Conservation (phyloP, 1,139 yeast species). For the Saccharomyces hybrid region DNA sequence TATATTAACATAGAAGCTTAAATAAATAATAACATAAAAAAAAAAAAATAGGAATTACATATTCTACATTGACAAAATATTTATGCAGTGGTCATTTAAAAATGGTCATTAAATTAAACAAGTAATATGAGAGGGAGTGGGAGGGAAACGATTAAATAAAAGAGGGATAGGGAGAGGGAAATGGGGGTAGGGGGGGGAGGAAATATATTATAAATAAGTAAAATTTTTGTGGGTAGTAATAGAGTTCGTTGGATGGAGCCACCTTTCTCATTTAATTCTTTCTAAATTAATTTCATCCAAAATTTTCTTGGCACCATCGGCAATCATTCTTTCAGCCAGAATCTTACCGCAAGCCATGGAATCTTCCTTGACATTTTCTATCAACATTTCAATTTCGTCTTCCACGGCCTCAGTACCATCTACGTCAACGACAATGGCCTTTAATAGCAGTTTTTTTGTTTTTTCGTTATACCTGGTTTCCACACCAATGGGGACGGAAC, state of each 20-base stretch:
- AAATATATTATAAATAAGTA: not conserved
- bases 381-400: constrained; percentile 22
- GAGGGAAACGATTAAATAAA: not conserved
- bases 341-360: constrained; percentile 64
- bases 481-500: constrained; percentile 95
- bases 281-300: constrained; percentile 74
- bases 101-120: not conserved
- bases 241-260: not conserved
- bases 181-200: not conserved
- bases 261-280: constrained; percentile 36
- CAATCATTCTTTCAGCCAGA: constrained; percentile 61
- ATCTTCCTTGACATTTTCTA: constrained; percentile 40
- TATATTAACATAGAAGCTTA: not conserved
- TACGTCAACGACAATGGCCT: constrained; percentile 75
- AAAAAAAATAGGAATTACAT: not conserved
- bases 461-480: constrained; percentile 45
- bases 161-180: not conserved
- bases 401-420: constrained; percentile 71
- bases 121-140: not conserved
- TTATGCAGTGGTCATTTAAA: constrained; percentile 1
- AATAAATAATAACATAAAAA: constrained; percentile 1
- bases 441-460: constrained; percentile 41
- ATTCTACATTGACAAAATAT: not conserved
- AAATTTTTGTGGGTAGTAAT: not conserved
- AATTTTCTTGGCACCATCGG: constrained; percentile 74